Evolutionary conservation across 164 flowering plant species (phyloP), one percentile per base, ranked within the genome.

Genomic region (Akebia trifoliata): DNA sequence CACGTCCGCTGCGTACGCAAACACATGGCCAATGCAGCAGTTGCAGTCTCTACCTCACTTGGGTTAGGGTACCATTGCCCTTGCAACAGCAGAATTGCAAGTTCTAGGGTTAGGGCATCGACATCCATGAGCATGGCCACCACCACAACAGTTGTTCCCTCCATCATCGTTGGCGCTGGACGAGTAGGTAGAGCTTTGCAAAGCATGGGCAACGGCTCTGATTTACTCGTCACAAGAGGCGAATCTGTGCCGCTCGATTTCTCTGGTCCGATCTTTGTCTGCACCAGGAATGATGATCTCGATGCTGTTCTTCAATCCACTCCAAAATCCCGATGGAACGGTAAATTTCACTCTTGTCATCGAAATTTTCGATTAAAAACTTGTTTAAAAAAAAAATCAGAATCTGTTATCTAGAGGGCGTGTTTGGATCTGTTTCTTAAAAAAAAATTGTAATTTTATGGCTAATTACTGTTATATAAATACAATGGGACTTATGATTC

Each of bases 261-360:
- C 61, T 34, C 59, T 0, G 96, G 98, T 38, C 98, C 98, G 1
- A 82, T 92, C 54, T 79, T 92, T 47, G 96, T 92, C 26, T 92
- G 97, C 64, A 90, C 99, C 4, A 75, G 99, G 48, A 94, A 94
- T 56, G 96, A 90, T 67, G 99, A 94, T 70, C 86, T 94, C 31
- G 97, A 94, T 3, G 90, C 90, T 40, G 96, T 94, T 60, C 93
- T 94, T 59, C 79, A 84, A 11, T 70, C 80, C 50, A 94, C 99
- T 51, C 99, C 99, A 22, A 62, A 57, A 50, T 74, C 95, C 22
- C 79, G 99, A 29, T 90, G 96, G 97, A 76, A 57, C 69, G 98
- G 98, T 93, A 82, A n/a, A n/a, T 28, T 8, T 55, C 7, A n/a
- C 25, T 32, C 39, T 39, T 50, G 20, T 22, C 6, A 17, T 7